Percentiles rank a stretch among this genome's conserved stretches.
phyloP scores from a whole-genome alignment of 495 filamentous ascomycete genomes.

The Chaetomium cochliodes region DNA sequence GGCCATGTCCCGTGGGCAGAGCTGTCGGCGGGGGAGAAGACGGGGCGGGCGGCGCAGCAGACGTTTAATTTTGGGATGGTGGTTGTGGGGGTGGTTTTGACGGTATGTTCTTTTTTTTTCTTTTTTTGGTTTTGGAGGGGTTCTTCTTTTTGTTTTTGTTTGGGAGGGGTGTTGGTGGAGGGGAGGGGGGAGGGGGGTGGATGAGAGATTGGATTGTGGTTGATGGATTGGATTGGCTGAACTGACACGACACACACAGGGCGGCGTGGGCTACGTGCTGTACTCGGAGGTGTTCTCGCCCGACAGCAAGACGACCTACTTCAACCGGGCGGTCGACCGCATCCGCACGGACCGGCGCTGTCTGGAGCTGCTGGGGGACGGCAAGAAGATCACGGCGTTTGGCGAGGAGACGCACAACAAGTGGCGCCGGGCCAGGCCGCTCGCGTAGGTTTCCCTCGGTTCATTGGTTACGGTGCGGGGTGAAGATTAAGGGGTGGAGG shows the following conservation, averaged over 20 bases:
- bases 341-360: conserved; percentile 71
- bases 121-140: too few relatives aligned
- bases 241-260: conserved; percentile 45
- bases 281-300: conserved; percentile 85
- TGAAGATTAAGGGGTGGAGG: background rate
- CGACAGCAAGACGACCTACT: conserved; percentile 80
- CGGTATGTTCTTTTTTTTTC: conserved; percentile 50
- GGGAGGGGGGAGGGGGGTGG: too few relatives aligned
- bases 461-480: too few relatives aligned
- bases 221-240: background rate
- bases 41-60: conserved; percentile 82
- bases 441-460: conserved; percentile 60
- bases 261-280: conserved; percentile 71
- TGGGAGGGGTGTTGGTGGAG: background rate
- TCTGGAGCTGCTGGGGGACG: conserved; percentile 69
- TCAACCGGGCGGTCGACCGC: conserved; percentile 80
- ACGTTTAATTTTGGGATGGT: conserved; percentile 82
- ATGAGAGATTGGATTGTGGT: too few relatives aligned
- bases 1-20: conserved; percentile 77
- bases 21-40: conserved; percentile 73
- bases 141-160: background rate
- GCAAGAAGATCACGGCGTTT: conserved; percentile 73
- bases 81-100: conserved; percentile 68
- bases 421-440: conserved; percentile 81
- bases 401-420: conserved; percentile 80